Conservation (phyloP, 192 early-diverging fungal genomes). For the Coemansia aciculifera region DNA sequence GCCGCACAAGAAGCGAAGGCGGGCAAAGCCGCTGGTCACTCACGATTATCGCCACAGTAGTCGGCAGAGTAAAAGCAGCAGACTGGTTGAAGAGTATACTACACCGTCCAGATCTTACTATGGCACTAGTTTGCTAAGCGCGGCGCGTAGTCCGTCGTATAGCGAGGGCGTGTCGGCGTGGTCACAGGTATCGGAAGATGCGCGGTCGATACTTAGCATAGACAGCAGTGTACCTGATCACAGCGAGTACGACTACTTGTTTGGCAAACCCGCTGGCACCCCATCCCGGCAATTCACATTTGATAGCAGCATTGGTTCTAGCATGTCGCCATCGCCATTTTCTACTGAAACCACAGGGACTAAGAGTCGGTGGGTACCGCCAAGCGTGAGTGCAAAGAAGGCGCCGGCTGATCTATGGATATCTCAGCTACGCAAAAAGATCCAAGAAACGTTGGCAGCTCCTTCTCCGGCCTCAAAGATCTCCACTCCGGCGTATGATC, state of each 20-base stretch:
- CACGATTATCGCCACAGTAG: neutral
- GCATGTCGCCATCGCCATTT: slow-evolving; percentile 1
- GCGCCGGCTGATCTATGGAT: slow-evolving; percentile 32
- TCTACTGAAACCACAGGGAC: neutral
- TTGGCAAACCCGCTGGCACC: neutral
- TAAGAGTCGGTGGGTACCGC: neutral
- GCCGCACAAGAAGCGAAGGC: neutral
- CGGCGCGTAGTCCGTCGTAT: neutral
- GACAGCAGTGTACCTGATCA: slow-evolving; percentile 25
- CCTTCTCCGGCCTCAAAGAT: slow-evolving; percentile 8
- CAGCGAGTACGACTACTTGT: slow-evolving; percentile 11
- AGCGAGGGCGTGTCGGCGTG: slow-evolving; percentile 4
- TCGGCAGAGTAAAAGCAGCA: slow-evolving; percentile 20
- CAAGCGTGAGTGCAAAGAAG: neutral
- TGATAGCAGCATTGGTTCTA: slow-evolving; percentile 10
- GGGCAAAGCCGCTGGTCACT: neutral
- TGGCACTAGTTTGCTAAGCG: neutral
- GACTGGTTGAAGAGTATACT: slow-evolving; percentile 42
- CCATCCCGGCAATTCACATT: neutral
- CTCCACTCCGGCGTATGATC: slow-evolving; percentile 44
- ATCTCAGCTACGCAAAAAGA: slow-evolving; percentile 39
- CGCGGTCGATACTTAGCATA: slow-evolving; percentile 33
- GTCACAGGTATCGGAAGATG: slow-evolving; percentile 16
- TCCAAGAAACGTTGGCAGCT: slow-evolving; percentile 35
- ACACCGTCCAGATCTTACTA: slow-evolving; percentile 1